Evolutionary conservation across 2,329 filamentous ascomycete species (phyloP), one percentile per base, ranked within the genome.

Genomic region (Aspergillus hiratsukae): DNA sequence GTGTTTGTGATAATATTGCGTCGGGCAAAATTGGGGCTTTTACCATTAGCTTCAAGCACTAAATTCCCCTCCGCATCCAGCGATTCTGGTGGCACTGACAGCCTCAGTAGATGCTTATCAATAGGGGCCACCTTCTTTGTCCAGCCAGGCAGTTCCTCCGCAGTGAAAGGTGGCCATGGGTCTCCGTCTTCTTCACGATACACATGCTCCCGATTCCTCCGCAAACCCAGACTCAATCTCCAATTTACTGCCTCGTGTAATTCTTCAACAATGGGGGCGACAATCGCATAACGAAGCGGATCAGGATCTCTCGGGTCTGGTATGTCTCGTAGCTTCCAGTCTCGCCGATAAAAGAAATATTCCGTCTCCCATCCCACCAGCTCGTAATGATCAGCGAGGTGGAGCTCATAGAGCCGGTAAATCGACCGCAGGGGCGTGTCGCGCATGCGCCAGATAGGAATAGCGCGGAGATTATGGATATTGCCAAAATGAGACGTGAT

Each of bases 361-460:
- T 68, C 66, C 10, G 55, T 61, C 48, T 68, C 65, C 10, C 43
- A 56, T 1, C 66, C 65, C 25, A 67, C 56, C 10, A 59, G 52
- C 50, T 55, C 57, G 43, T 66, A 67, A 11, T 58, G 55, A 10
- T 58, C 60, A 5, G 66, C 57, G 1, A 60, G 51, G 21, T 61
- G 52, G 10, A 61, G 54, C 41, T 71, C 67, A 49, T 69, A 68
- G 43, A 71, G 58, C 5, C 67, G 66, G 51, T 70, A 70, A 4
- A 68, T 51, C 17, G 65, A 64, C 28, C 68, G 67, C 3, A 69
- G 57, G 2, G 67, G 67, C 4, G 64, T 71, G 49, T 71, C 67
- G 4, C 67, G 61, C 48, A 60, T 54, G 17, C 64, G 64, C 63
- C 63, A 71, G 35, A 70, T 55, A 1, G 66, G 64, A 46, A 69